Evolutionary conservation across 225 moss, liverwort and hornwort species (phyloP).

Genomic region (Neckera pumila): DNA sequence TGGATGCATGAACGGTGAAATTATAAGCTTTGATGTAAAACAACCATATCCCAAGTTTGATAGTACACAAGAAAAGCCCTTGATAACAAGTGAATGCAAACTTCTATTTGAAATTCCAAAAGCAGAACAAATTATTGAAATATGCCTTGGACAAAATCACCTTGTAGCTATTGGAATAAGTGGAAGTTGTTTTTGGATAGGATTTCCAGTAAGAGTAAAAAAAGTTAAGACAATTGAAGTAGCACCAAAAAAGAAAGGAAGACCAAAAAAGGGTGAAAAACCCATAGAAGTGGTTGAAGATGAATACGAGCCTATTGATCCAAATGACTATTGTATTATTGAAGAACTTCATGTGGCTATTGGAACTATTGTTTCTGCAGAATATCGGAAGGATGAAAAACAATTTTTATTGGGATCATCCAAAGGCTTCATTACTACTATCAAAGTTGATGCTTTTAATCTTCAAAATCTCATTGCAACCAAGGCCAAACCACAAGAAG

Average conservation of each 20-base stretch:
- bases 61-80: background rate
- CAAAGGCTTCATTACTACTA: slow-evolving; percentile 38
- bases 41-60: slow-evolving; percentile 22
- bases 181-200: slow-evolving; percentile 59
- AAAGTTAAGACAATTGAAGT: slow-evolving; percentile 24
- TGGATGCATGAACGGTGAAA: slow-evolving; percentile 60
- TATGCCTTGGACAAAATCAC: slow-evolving; percentile 58
- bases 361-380: slow-evolving; percentile 21
- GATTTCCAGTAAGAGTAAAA: slow-evolving; percentile 28
- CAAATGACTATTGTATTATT: background rate
- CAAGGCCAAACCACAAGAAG: background rate
- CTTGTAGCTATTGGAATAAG: slow-evolving; percentile 31
- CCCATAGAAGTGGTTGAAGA: background rate
- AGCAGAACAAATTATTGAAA: slow-evolving; percentile 3
- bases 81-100: background rate
- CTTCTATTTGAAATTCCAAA: slow-evolving; percentile 9
- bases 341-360: slow-evolving; percentile 11
- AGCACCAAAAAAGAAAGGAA: slow-evolving; percentile 13
- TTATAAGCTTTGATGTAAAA: slow-evolving; percentile 63
- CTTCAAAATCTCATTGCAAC: slow-evolving; percentile 32
- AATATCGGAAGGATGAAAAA: slow-evolving; percentile 51
- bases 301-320: slow-evolving; percentile 2
- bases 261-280: background rate
- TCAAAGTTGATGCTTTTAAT: slow-evolving; percentile 19
- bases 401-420: slow-evolving; percentile 66